Evolutionary conservation across 2,329 filamentous ascomycete genomes (phyloP).

Genomic region (Magnaporthiopsis poae): DNA sequence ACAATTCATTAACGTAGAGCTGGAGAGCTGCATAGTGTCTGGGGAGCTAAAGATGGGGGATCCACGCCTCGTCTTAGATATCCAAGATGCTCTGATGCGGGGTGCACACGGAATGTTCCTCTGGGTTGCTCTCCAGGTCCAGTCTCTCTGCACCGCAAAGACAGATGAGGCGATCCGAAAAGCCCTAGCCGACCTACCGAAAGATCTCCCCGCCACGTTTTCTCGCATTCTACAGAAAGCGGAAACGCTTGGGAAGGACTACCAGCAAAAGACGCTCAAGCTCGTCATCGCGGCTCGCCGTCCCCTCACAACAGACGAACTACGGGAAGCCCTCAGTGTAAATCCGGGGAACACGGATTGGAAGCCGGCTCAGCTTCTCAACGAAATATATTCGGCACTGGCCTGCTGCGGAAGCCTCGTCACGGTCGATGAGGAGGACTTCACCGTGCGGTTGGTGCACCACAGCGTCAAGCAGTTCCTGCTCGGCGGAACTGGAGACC

Average conservation of each 20-base stretch:
- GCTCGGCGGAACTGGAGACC: no score
- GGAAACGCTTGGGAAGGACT: slow-evolving; percentile 10
- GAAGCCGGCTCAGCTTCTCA: slow-evolving; percentile 16
- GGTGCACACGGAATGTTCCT: slow-evolving; percentile 30
- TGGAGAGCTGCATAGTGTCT: slow-evolving; percentile 9
- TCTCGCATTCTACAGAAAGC: slow-evolving; percentile 21
- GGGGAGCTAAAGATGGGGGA: slow-evolving; percentile 13
- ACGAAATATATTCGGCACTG: slow-evolving; percentile 18
- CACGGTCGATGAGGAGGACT: slow-evolving; percentile 25
- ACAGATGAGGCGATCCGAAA: slow-evolving; percentile 27
- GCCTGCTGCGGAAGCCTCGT: slow-evolving; percentile 25
- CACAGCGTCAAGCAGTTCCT: slow-evolving; percentile 27
- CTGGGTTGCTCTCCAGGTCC: slow-evolving; percentile 27
- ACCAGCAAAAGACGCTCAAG: slow-evolving; percentile 21
- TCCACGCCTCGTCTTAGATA: slow-evolving; percentile 13
- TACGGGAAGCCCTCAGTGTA: slow-evolving; percentile 30
- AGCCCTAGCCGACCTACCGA: slow-evolving; percentile 22
- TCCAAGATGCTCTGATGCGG: slow-evolving; percentile 14
- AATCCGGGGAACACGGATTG: slow-evolving; percentile 20
- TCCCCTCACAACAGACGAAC: slow-evolving; percentile 23
- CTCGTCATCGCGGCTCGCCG: slow-evolving; percentile 21
- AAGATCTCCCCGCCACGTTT: slow-evolving; percentile 22
- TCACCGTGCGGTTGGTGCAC: slow-evolving; percentile 23
- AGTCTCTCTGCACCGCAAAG: slow-evolving; percentile 23
- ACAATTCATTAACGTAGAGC: slow-evolving; percentile 13